Evolutionary conservation across 257 asterid species (phyloP), one percentile per base, ranked within the genome.

Genomic region (Rubia yunnanensis): DNA sequence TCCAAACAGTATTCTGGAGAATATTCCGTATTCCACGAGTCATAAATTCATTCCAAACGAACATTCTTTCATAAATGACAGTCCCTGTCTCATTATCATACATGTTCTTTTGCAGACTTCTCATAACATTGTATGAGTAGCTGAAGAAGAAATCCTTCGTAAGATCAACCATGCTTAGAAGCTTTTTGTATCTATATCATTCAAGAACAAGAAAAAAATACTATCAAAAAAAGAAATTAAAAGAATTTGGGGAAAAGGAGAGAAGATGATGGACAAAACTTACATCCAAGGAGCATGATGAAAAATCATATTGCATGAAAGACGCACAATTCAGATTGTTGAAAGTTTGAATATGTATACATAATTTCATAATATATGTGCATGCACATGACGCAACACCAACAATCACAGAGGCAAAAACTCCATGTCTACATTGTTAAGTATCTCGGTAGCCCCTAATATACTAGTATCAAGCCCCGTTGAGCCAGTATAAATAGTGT

Each of bases 81-180:
- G 75, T 82, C 63, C 90, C 94, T 18, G 86, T 80, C 72, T 78
- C 82, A 2, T 55, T 67, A 62, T 78, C 84, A 78, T 80, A 77
- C 85, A 82, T 81, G 78, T 89, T 92, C 81, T 78, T 89, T 77
- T 92, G 99, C 69, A 92, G 83, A 76, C 97, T 92, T 76, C 88
- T 79, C 99, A 92, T 92, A 78, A 87, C 88, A 77, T 87, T 85
- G 82, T 92, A 89, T 61, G 99, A 92, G 85, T 92, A 92, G 75
- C 99, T 92, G 74, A 87, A 92, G 87, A 84, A 89, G 90, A 92
- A 92, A 81, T 89, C 97, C 88, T 92, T 92, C 0, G 99, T 89
- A 55, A 92, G 97, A 81, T 92, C 99, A 77, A 92, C 96, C 85
- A 72, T 92, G 84, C 92, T 67, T 65, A 92, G 82, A 72, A 92